phyloP scores from a whole-genome alignment of 2,329 filamentous ascomycete genomes.

The Diaporthe sp. region DNA sequence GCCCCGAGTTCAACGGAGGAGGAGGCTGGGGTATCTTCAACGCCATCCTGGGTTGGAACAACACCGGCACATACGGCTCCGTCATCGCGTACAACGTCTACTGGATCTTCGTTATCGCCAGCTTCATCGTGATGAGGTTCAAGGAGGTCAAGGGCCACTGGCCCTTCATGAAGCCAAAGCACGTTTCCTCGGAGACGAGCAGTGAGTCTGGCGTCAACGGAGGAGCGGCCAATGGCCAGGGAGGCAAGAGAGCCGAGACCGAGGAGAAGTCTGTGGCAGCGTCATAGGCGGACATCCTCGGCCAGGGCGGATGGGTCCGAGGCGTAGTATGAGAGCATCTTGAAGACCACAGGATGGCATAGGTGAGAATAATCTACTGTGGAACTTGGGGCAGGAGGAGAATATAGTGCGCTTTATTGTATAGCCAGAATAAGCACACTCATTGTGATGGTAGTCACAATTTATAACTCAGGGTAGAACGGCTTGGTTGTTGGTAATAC shows the following conservation, averaged over 20 bases:
- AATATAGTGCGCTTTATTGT: not conserved
- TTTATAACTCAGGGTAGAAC: no score
- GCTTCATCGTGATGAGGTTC: conserved; percentile 68
- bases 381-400: not conserved
- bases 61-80: conserved; percentile 77
- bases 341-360: not conserved
- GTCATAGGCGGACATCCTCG: not conserved
- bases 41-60: conserved; percentile 78
- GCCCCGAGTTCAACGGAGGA: conserved; percentile 73
- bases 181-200: conserved; percentile 10
- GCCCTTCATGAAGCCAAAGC: conserved; percentile 38
- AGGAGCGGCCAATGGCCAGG: not conserved
- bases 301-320: no score
- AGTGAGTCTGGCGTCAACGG: conserved; percentile 25
- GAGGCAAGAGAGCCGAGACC: conserved; percentile 10
- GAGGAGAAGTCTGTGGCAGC: conserved; percentile 25
- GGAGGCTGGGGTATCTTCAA: conserved; percentile 83
- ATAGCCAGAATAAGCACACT: no score
- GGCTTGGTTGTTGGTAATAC: no score
- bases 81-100: conserved; percentile 79
- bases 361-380: not conserved
- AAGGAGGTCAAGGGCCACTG: conserved; percentile 57
- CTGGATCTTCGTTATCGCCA: conserved; percentile 73
- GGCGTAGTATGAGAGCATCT: not conserved
- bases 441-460: not conserved